Conservation (phyloP, 208 protist genomes). For the Kentomonas sorsogonicus region DNA sequence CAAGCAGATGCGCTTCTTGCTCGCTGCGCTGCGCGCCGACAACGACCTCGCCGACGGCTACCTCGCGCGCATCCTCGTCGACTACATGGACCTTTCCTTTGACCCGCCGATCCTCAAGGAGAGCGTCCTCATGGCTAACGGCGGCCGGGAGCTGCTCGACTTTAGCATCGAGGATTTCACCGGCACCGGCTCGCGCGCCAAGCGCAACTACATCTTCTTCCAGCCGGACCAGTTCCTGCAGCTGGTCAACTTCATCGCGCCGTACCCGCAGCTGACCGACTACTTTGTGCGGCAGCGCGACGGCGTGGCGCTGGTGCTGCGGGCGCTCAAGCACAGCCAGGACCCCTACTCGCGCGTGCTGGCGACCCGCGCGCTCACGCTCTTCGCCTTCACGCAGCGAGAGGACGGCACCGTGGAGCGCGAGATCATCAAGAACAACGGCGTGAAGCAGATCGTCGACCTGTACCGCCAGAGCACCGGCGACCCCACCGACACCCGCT, state of each 20-base stretch:
- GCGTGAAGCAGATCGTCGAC: conserved; percentile 64
- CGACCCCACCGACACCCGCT: conserved; percentile 85
- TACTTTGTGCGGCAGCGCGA: conserved; percentile 70
- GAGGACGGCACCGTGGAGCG: conserved; percentile 76
- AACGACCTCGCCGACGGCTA: conserved; percentile 89
- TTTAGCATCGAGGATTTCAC: conserved; percentile 83
- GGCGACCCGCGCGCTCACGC: conserved; percentile 63
- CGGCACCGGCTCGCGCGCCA: conserved; percentile 33
- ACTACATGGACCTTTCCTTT: conserved; percentile 87
- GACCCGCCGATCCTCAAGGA: conserved; percentile 64
- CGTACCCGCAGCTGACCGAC: conserved; percentile 60
- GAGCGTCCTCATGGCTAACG: conserved; percentile 53
- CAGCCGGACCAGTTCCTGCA: conserved; percentile 79
- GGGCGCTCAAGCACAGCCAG: conserved; percentile 57
- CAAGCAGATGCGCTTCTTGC: conserved; percentile 87
- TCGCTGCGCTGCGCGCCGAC: conserved; percentile 77
- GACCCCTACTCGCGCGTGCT: conserved; percentile 74
- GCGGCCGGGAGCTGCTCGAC: conserved; percentile 64
- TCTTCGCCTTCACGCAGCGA: conserved; percentile 79
- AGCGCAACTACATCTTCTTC: conserved; percentile 84
- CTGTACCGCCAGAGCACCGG: conserved; percentile 77
- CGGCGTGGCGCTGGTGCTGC: conserved; percentile 71
- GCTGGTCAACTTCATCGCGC: conserved; percentile 70
- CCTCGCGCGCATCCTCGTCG: conserved; percentile 75
- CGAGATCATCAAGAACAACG: conserved; percentile 63